Base-by-base conservation (phyloP, 768 basidiomycete genomes). In the Boletus eberwhitei region DNA sequence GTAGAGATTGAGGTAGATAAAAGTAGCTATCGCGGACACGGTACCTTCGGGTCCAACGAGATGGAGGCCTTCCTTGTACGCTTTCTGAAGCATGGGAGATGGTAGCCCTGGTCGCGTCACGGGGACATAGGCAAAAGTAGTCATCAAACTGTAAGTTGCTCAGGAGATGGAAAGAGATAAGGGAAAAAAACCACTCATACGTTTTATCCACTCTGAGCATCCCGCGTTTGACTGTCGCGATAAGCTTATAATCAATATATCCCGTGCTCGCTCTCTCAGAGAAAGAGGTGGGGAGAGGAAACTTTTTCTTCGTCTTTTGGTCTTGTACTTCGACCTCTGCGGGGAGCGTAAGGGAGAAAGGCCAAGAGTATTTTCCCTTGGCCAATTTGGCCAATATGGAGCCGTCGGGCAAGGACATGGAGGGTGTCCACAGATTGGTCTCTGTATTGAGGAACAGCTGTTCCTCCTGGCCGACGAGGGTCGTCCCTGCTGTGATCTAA, bases 401-500 rank as follows among this genome's bases (percentile, higher is more conserved):
- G 9, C 66, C 55, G 45, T 58, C 48, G 14, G 62, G 68, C 32
- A 72, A 61, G 19, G 59, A 48, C 46, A 52, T 63, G 14, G 59
- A 38, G 8, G 67, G 68, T 13, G 71, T 70, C 78, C 81, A 82
- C 3, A 85, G 59, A 24, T 64, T 65, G 32, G 76, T 66, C 19
- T 74, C 70, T 17, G 75, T 51, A 17, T 78, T 67, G 12, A 84
- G 68, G 61, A 84, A 85, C 7, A 64, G 46, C 2, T 72, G 62
- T 52, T 82, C 79, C 48, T 84, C 80, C 58, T 85, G 83, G 14
- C 81, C 81, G 5, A 84, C 79, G 2, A 77, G 67, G 5, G 81
- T 82, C 17, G 78, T 77, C 6, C 78, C 76, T 31, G 70, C 81
- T 35, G 70, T 67, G 11, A 81, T 65, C 82, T 60, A 37, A 16